phyloP scores from a whole-genome alignment of 75 land plant species.

The Adiantum capillusveneris region DNA sequence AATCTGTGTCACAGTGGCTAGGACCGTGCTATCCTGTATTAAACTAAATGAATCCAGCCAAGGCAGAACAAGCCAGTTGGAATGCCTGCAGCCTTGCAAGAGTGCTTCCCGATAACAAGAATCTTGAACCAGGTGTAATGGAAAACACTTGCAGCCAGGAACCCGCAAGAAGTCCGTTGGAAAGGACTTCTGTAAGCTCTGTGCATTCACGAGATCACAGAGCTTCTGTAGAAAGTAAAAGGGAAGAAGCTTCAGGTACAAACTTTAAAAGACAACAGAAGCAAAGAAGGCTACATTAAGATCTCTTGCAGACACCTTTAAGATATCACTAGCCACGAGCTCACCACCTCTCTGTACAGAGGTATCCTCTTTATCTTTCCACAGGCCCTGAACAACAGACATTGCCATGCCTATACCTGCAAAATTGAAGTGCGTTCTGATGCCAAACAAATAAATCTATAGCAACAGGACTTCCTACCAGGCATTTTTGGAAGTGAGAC shows the following conservation, averaged over 20 bases:
- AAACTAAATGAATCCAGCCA: slow-evolving; percentile 5
- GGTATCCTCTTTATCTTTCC: no score
- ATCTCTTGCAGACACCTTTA: no score
- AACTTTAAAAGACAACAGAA: neutral
- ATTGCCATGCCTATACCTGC: neutral
- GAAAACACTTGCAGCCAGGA: neutral
- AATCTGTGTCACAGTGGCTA: neutral
- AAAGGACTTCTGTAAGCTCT: neutral
- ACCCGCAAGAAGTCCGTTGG: no score
- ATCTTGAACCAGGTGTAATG: neutral
- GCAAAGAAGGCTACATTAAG: no score
- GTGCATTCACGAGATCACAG: neutral
- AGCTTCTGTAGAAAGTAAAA: neutral
- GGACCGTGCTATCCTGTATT: neutral
- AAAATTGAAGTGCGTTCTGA: neutral
- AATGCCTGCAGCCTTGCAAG: neutral
- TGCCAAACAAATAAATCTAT: neutral
- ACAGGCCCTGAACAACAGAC: neutral
- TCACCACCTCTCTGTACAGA: no score
- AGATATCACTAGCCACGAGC: no score
- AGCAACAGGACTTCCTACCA: no score
- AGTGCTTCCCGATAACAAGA: neutral
- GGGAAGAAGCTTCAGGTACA: no score
- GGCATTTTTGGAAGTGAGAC: no score
- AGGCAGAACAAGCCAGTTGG: neutral